A percentile compares a stretch with the other conserved stretches of the same genome.
phyloP scores from a whole-genome alignment of 176 grass and related monocot genomes.

The Aechmea fasciata region DNA sequence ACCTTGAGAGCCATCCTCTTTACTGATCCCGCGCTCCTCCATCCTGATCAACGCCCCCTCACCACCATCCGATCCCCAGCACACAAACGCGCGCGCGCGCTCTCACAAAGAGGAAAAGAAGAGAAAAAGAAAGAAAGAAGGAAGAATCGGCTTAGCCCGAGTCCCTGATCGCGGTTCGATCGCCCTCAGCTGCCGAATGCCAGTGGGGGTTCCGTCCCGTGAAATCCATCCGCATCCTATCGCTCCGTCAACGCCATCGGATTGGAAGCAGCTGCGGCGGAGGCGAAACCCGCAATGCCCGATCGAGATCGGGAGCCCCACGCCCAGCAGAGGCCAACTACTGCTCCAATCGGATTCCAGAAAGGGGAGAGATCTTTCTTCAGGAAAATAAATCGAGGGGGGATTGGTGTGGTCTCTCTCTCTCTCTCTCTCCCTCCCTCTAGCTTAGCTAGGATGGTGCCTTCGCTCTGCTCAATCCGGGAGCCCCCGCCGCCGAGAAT shows the following conservation, averaged over 20 bases:
- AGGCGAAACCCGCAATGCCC: background rate
- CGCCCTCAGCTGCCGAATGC: conserved; percentile 2
- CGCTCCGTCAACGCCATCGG: background rate
- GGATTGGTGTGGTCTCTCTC: background rate
- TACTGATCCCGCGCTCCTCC: background rate
- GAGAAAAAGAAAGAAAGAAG: background rate
- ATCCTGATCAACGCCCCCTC: background rate
- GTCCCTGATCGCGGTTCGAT: background rate
- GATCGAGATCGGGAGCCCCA: background rate
- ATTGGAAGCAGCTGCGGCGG: background rate
- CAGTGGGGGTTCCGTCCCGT: background rate
- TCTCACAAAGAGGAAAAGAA: too few relatives aligned
- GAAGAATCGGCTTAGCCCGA: background rate
- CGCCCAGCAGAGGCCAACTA: background rate
- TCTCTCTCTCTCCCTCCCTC: too few relatives aligned
- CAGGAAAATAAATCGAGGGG: background rate
- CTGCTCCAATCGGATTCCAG: too few relatives aligned
- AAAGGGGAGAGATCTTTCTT: background rate
- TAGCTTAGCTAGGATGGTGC: background rate
- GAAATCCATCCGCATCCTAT: background rate
- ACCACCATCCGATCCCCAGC: background rate
- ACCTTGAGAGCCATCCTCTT: background rate
- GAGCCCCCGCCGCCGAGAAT: background rate
- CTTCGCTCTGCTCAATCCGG: background rate
- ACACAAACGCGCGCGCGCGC: too few relatives aligned